Conservation (phyloP, 2,329 filamentous ascomycete genomes). For the Phaeomoniella chlamydospora region DNA sequence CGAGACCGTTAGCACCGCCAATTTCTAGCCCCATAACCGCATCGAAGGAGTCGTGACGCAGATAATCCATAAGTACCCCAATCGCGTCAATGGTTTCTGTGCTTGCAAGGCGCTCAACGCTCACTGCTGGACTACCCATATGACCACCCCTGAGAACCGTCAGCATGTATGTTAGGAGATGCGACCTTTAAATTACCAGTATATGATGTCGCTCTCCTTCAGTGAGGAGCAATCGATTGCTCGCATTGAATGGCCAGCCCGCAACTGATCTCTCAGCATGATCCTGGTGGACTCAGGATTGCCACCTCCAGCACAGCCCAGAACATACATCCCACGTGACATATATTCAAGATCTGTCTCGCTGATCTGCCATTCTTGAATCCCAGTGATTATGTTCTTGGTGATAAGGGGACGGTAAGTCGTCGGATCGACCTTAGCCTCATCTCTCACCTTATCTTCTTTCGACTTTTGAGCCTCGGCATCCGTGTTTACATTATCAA, state of each 20-base stretch:
- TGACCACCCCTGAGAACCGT: slow-evolving; percentile 34
- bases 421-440: slow-evolving; percentile 14
- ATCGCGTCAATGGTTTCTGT: slow-evolving; percentile 33
- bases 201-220: slow-evolving; percentile 27
- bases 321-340: slow-evolving; percentile 31
- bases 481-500: not conserved
- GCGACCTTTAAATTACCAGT: too few relatives aligned
- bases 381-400: slow-evolving; percentile 11
- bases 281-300: slow-evolving; percentile 29
- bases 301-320: slow-evolving; percentile 33
- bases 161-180: too few relatives aligned
- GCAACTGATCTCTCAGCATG: slow-evolving; percentile 23
- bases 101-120: slow-evolving; percentile 44
- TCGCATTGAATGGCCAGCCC: slow-evolving; percentile 22
- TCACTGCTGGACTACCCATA: slow-evolving; percentile 45
- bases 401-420: slow-evolving; percentile 26
- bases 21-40: slow-evolving; percentile 51
- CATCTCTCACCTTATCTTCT: slow-evolving; percentile 1
- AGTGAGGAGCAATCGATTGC: slow-evolving; percentile 27
- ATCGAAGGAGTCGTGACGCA: slow-evolving; percentile 29
- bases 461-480: not conserved
- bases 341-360: slow-evolving; percentile 31
- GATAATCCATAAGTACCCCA: slow-evolving; percentile 37
- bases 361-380: slow-evolving; percentile 26
- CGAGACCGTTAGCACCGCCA: slow-evolving; percentile 51